Evolutionary conservation across 2,329 filamentous ascomycete genomes (phyloP), one percentile per base, ranked within the genome.

Genomic region (Venturia oleaginea): DNA sequence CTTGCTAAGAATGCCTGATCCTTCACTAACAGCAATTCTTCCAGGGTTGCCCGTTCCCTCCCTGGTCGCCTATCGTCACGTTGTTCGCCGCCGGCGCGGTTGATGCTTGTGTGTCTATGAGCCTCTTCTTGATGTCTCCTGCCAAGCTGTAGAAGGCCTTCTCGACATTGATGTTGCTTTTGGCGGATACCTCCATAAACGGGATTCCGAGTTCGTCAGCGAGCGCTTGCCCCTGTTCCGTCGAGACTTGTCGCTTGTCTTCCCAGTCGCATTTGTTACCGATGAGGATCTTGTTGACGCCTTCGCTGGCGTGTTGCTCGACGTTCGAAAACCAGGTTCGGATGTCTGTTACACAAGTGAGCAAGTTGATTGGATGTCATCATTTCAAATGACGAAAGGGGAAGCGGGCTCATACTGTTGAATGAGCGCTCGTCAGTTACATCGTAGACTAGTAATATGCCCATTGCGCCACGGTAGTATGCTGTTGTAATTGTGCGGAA

Each of bases 251-350:
- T 70, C 94, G 89, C 84, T 97, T 97, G 80, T 99, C 94, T 79
- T 97, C 94, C 94, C 94, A 97, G 79, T 99, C 94, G 80, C 94
- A 99, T 81, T 99, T 99, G 85, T 99, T 99, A 76, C 94, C 94
- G 70, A 99, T 97, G 69, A 99, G 85, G 75, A 99, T 97, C 84
- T 97, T 99, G 86, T 97, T 97, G 75, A 99, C 94, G 72, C 94
- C 94, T 80, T 97, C 94, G 72, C 91, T 96, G 66, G 94, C 94
- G 80, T 99, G 92, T 78, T 96, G 92, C 77, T 97, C 92, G 71
- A 97, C 92, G 79, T 99, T 97, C 75, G 92, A 92, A 81, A 99
- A 99, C 94, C 94, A 99, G 70, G 94, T 97, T 74, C 92, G 89
- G 77, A 99, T 99, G 80, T 99, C 94, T 97, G 74, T 55, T 43